These are phyloP conservation scores for Nematocida ironsii DNA, from an alignment of 371 early-diverging fungal species.

Conservation along the genomic window DNA sequence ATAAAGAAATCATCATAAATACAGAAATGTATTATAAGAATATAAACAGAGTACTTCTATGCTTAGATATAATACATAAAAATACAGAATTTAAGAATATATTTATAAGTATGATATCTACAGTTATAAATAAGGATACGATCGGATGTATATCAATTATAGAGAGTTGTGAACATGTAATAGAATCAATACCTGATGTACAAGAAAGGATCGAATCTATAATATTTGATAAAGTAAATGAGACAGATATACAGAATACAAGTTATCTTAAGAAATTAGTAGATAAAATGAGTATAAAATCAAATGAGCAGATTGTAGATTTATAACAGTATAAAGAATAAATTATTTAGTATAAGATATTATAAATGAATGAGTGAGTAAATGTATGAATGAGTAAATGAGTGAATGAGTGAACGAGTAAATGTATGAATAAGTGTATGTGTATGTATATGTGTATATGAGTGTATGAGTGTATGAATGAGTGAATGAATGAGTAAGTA, in stretches of 20 bases:
- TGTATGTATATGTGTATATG: too few relatives aligned
- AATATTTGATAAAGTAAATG: constrained; percentile 18
- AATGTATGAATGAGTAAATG: too few relatives aligned
- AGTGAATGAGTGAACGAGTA: too few relatives aligned
- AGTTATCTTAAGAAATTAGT: constrained; percentile 40
- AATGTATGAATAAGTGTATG: too few relatives aligned
- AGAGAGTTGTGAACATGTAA: constrained; percentile 44
- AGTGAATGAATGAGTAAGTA: too few relatives aligned
- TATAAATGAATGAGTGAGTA: too few relatives aligned
- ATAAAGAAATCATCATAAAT: constrained; percentile 15
- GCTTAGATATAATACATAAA: constrained; percentile 30
- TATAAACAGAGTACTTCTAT: constrained; percentile 52
- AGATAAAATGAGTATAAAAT: constrained; percentile 6
- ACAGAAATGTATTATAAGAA: constrained; percentile 48
- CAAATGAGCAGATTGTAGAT: constrained; percentile 30
- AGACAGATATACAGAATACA: not conserved
- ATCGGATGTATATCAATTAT: constrained; percentile 16
- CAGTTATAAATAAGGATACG: constrained; percentile 21
- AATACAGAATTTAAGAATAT: not conserved
- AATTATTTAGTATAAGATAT: not conserved
- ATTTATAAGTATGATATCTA: not conserved
- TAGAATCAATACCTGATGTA: constrained; percentile 34
- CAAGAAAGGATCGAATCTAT: constrained; percentile 5
- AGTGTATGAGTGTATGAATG: too few relatives aligned
- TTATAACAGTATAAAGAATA: not conserved